Conservation (phyloP, 768 basidiomycete genomes). For the Rossbeevera mucosa region DNA sequence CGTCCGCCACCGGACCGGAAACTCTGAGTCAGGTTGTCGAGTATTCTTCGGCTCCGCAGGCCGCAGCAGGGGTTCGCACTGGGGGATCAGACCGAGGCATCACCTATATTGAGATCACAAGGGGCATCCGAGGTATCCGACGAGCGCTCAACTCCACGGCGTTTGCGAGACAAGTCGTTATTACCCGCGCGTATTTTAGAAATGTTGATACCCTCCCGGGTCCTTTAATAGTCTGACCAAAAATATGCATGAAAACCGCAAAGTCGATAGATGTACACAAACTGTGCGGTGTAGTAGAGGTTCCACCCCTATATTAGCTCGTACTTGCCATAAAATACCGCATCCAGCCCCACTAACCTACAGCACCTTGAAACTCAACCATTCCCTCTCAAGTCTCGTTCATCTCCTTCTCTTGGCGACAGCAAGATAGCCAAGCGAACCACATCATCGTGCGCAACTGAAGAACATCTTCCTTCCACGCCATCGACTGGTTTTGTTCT, state of each 20-base stretch:
- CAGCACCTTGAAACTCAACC: slow-evolving; percentile 9
- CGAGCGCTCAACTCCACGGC: not conserved
- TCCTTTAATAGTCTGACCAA: not conserved
- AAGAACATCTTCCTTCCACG: slow-evolving; percentile 93
- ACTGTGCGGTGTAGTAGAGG: slow-evolving; percentile 15
- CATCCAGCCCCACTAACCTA: slow-evolving; percentile 18
- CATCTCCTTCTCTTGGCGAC: slow-evolving; percentile 43
- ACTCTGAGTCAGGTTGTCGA: no score
- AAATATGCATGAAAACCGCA: slow-evolving; percentile 13
- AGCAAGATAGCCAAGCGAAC: slow-evolving; percentile 83
- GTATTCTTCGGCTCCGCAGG: not conserved
- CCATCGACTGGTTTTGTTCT: slow-evolving; percentile 79
- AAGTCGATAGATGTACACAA: slow-evolving; percentile 24
- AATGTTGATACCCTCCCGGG: not conserved
- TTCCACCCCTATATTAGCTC: slow-evolving; percentile 27
- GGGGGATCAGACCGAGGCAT: not conserved
- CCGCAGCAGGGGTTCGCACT: not conserved
- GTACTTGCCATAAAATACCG: slow-evolving; percentile 26
- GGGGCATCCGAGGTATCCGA: not conserved
- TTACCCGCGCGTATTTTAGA: not conserved
- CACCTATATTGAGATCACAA: not conserved
- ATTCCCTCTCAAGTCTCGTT: slow-evolving; percentile 23
- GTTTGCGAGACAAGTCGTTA: not conserved
- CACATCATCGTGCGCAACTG: slow-evolving; percentile 91
- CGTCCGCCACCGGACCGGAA: no score